These are phyloP conservation scores for Physcomitrium patens DNA, from an alignment of 225 moss, liverwort and hornwort genomes.

Conservation along the genomic window DNA sequence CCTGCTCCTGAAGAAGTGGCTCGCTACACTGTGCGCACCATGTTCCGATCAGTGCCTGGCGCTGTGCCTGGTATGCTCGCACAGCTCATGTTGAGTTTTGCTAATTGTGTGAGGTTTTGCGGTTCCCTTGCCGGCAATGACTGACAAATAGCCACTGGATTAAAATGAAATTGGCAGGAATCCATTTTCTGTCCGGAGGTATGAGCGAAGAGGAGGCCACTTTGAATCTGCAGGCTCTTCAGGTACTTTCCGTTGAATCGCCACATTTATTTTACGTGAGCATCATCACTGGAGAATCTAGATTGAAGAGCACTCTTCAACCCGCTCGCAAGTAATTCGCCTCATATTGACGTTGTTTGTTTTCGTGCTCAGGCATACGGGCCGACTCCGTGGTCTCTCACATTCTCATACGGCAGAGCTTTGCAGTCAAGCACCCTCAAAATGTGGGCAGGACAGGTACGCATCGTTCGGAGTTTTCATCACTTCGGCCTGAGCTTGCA, in stretches of 20 bases:
- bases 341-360: slow-evolving; percentile 10
- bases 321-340: neutral
- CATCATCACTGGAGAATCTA: neutral
- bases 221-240: slow-evolving; percentile 91
- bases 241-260: slow-evolving; percentile 46
- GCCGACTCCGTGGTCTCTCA: slow-evolving; percentile 94
- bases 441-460: slow-evolving; percentile 91
- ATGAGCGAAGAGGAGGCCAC: slow-evolving; percentile 99
- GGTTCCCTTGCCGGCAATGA: slow-evolving; percentile 4
- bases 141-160: slow-evolving; percentile 15
- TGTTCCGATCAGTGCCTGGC: slow-evolving; percentile 87
- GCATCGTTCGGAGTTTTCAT: neutral
- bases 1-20: slow-evolving; percentile 97
- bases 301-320: no score
- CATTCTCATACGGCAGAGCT: slow-evolving; percentile 95
- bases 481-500: neutral
- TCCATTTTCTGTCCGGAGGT: slow-evolving; percentile 96
- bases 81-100: neutral
- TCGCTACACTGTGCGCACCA: slow-evolving; percentile 89
- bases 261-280: no score
- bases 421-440: slow-evolving; percentile 97
- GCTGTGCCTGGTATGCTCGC: slow-evolving; percentile 85
- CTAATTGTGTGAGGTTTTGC: neutral
- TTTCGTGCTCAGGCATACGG: slow-evolving; percentile 65
- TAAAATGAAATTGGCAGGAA: slow-evolving; percentile 53